Evolutionary conservation across 768 basidiomycete genomes (phyloP).

Genomic region (Agrocybe praecox): DNA sequence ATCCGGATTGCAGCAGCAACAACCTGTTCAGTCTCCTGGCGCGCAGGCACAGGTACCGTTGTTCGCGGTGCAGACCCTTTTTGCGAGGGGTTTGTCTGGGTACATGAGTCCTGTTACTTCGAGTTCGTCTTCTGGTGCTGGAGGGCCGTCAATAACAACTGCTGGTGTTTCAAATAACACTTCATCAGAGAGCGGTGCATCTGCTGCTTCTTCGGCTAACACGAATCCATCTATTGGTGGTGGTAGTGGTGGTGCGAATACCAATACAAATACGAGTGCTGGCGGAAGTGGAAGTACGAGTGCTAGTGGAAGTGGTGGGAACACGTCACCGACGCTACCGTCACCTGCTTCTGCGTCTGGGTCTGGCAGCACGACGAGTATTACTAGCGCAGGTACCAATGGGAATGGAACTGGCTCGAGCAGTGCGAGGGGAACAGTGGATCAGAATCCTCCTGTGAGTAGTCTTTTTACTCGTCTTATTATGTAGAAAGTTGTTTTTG

Average conservation of each 20-base stretch:
- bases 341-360: slow-evolving; percentile 67
- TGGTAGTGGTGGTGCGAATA: too few relatives aligned
- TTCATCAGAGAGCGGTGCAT: not conserved
- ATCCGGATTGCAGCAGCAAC: too few relatives aligned
- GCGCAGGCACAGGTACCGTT: slow-evolving; percentile 1
- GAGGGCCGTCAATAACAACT: too few relatives aligned
- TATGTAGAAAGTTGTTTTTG: not conserved
- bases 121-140: too few relatives aligned
- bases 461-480: slow-evolving; percentile 7
- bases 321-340: slow-evolving; percentile 74
- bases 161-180: not conserved
- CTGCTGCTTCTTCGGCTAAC: not conserved
- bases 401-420: slow-evolving; percentile 24
- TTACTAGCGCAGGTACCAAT: slow-evolving; percentile 26
- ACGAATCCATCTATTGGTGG: not conserved
- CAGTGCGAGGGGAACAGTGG: slow-evolving; percentile 47
- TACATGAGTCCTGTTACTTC: not conserved
- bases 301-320: slow-evolving; percentile 32
- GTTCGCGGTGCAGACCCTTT: not conserved
- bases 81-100: not conserved
- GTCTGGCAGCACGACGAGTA: slow-evolving; percentile 36
- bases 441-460: slow-evolving; percentile 93
- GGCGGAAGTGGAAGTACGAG: slow-evolving; percentile 12
- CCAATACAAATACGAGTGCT: not conserved
- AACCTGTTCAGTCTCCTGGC: not conserved